Evolutionary conservation across 2,329 filamentous ascomycete genomes (phyloP).

Genomic region (Xylaria sp.): DNA sequence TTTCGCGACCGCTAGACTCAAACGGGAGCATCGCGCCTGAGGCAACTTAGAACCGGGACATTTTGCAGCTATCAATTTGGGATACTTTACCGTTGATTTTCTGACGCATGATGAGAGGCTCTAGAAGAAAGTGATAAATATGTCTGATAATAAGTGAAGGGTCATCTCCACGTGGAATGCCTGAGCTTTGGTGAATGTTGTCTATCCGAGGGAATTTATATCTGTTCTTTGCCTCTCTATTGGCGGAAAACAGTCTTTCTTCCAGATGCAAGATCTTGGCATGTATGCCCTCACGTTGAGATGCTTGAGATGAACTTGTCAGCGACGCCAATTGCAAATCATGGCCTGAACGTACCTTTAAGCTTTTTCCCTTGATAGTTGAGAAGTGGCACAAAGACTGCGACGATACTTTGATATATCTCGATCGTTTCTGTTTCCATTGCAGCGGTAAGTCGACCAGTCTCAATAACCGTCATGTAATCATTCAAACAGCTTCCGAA

Average conservation of each 20-base stretch:
- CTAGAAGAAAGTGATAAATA: background rate
- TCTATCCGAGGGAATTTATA: background rate
- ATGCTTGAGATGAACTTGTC: background rate
- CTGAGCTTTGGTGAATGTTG: background rate
- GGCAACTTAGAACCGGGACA: background rate
- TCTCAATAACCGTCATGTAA: background rate
- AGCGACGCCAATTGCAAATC: background rate
- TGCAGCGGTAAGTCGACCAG: background rate
- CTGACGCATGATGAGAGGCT: background rate
- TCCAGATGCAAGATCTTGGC: background rate
- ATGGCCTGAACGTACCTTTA: background rate
- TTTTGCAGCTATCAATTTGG: background rate
- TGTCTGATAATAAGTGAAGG: background rate
- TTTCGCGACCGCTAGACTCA: background rate
- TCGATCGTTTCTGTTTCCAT: background rate
- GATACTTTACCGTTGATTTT: background rate
- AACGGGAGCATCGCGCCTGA: background rate
- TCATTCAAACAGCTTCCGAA: background rate
- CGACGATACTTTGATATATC: background rate
- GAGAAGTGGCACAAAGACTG: background rate
- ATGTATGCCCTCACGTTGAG: background rate
- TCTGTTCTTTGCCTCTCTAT: background rate
- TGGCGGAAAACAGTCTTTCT: background rate
- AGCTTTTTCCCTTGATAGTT: background rate
- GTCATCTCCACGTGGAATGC: background rate